phyloP scores from a whole-genome alignment of 768 basidiomycete genomes.

The Coprinopsis cinerea region DNA sequence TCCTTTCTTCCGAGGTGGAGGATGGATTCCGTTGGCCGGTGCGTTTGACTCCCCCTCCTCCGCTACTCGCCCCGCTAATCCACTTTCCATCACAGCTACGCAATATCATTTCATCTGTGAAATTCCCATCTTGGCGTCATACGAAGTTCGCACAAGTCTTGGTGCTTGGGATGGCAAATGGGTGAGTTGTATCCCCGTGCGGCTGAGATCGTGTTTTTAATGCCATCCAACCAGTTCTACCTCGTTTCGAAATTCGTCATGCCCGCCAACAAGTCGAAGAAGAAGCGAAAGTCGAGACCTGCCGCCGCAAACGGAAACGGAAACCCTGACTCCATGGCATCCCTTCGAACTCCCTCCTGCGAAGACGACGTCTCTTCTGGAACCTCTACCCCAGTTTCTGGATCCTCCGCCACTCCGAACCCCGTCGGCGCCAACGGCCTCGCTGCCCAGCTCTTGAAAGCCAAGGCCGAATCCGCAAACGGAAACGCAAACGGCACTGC shows the following conservation, averaged over 20 bases:
- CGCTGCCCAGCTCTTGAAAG: not conserved
- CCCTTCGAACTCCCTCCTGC: not conserved
- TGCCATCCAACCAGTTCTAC: slow-evolving; percentile 45
- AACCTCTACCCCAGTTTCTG: not conserved
- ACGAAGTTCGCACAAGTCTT: slow-evolving; percentile 53
- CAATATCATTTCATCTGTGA: slow-evolving; percentile 67
- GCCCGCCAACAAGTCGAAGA: slow-evolving; percentile 7
- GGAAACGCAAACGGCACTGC: not conserved
- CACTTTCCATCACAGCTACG: slow-evolving; percentile 36
- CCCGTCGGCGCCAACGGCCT: not conserved
- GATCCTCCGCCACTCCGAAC: not conserved
- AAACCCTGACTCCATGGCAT: not conserved
- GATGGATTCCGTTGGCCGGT: slow-evolving; percentile 57
- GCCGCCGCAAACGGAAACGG: not conserved
- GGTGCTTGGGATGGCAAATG: slow-evolving; percentile 76
- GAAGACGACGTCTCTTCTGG: not conserved
- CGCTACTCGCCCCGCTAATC: not conserved
- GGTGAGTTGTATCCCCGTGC: slow-evolving; percentile 36
- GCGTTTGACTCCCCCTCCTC: slow-evolving; percentile 19
- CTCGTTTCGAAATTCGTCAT: slow-evolving; percentile 56
- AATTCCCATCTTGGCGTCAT: slow-evolving; percentile 56
- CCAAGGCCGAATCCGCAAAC: not conserved
- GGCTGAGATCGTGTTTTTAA: not conserved
- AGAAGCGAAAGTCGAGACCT: not conserved
- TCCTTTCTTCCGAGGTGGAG: slow-evolving; percentile 49